Evolutionary conservation across 495 filamentous ascomycete genomes (phyloP).

Genomic region (Umbilicaria muhlenbergii): DNA sequence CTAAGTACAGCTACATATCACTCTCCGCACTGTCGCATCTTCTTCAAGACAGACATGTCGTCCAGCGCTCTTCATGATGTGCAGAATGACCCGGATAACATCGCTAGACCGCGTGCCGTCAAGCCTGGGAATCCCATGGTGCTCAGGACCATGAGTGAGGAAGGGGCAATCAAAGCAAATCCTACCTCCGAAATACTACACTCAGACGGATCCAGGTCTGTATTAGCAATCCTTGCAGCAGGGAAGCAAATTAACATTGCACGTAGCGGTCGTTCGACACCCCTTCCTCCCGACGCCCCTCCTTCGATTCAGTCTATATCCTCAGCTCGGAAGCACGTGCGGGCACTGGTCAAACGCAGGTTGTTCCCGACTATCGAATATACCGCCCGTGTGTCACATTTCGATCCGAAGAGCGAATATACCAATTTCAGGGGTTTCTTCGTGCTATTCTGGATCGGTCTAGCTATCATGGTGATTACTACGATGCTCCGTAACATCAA

Average conservation of each 20-base stretch:
- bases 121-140: conserved; percentile 22
- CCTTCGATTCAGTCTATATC: conserved; percentile 79
- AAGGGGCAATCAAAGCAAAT: conserved; percentile 11
- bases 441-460: conserved; percentile 89
- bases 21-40: too few relatives aligned
- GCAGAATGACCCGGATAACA: conserved; percentile 12
- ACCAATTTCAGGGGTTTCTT: conserved; percentile 95
- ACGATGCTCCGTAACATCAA: conserved; percentile 82
- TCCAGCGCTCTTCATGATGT: not conserved
- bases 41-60: not conserved
- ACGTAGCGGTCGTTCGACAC: conserved; percentile 71
- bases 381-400: conserved; percentile 84
- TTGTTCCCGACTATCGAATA: conserved; percentile 95
- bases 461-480: conserved; percentile 94
- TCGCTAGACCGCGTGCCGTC: conserved; percentile 23
- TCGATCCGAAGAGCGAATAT: conserved; percentile 85
- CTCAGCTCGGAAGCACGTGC: conserved; percentile 66
- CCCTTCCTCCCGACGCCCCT: conserved; percentile 76
- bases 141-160: conserved; percentile 18
- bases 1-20: too few relatives aligned
- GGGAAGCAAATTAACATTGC: conserved; percentile 4
- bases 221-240: not conserved
- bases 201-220: conserved; percentile 14
- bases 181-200: not conserved
- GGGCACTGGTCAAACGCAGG: conserved; percentile 65